Base-by-base conservation (phyloP, 768 basidiomycete genomes). In the Lactarius sp. region DNA sequence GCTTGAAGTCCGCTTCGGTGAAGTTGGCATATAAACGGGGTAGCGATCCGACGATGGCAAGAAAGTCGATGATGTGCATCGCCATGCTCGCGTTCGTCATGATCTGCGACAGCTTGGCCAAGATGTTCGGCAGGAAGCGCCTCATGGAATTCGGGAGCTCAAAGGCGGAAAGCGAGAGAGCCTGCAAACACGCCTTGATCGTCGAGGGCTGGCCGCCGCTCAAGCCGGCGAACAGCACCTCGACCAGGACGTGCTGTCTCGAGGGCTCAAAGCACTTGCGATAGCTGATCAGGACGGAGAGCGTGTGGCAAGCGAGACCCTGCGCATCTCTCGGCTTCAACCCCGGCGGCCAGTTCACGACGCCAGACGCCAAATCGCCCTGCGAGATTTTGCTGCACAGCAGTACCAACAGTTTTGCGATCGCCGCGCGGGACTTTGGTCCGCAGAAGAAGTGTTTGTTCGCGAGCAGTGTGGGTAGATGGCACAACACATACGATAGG, bases 401-500 rank as follows among this genome's bases (percentile, higher is more conserved):
- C 33, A 80, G 72, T n/a, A 79, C 78, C 44, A 93, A 75, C 39
- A 98, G 75, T 53, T 77, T 79, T 6, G 83, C 77, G 22, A 95
- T 81, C 10, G 83, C 81, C 14, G 71, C 74, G n/a, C 85, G 79
- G 34, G 89, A 85, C 56, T 85, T 84, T 0, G 92, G 92, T 1
- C 97, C 97, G 71, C 95, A 97, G 74, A 97, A 95, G 57, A 98
- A 80, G 70, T 98, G 94, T 73, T 98, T 98, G 81, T 98, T 98
- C 61, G 90, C 80, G 10, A 98, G 81, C 71, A 98, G 94, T 9
- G 85, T 80, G 1, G 97, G 95, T 0, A 99, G 80, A 75, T 96
- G 90, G 70, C 90, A 93, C 5, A 99, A 79, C 5, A 94, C 79
- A 70, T 97, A 98, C 2, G 94, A 93, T 12, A 97, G 79, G 46